Base-by-base conservation (phyloP, 2,329 filamentous ascomycete species). In the Paraphaeosphaeria sporulosa region DNA sequence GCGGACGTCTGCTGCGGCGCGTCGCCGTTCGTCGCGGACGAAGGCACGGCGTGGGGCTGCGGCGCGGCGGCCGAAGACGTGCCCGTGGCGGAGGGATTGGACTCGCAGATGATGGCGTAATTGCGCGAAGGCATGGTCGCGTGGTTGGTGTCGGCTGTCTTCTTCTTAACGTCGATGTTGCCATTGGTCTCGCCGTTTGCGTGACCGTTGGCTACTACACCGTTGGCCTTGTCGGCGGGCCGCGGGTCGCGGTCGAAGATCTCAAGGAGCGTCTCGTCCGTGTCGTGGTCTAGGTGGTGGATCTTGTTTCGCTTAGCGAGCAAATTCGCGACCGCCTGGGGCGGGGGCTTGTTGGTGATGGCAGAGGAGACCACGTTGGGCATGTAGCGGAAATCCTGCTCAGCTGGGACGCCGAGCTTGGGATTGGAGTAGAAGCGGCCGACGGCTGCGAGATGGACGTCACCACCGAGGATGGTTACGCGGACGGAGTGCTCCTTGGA, bases 71-170 rank as follows among this genome's bases (percentile, higher is more conserved):
- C 61, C 8, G 68, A 69, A 19, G 65, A 55, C 5, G 68, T 64
- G 1, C 61, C 46, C 10, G 67, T 62, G 47, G 78, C 50, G 12
- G 66, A 61, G 61, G 75, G 48, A 53, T 70, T 72, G 15, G 79
- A 81, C 68, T 89, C 86, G 47, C 83, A 83, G 74, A 89, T 86
- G 72, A 86, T 86, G 59, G 87, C 87, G 71, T 86, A 89, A 75
- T 90, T 89, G 56, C 87, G 82, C 53, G 84, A 86, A 1, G 87
- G 87, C 87, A 97, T 97, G 12, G 94, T 97, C 63, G 92, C 91
- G 64, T 92, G 86, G 78, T 97, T 97, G 73, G 85, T 90, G 46
- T 82, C 81, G 0, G 89, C 86, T 4, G 90, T 92, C 80, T 94
- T 89, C 55, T 71, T 70, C 34, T 70, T 70, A 8, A 72, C 72